Base-by-base conservation (phyloP, 2,329 filamentous ascomycete genomes). In the Trichoderma koningii region DNA sequence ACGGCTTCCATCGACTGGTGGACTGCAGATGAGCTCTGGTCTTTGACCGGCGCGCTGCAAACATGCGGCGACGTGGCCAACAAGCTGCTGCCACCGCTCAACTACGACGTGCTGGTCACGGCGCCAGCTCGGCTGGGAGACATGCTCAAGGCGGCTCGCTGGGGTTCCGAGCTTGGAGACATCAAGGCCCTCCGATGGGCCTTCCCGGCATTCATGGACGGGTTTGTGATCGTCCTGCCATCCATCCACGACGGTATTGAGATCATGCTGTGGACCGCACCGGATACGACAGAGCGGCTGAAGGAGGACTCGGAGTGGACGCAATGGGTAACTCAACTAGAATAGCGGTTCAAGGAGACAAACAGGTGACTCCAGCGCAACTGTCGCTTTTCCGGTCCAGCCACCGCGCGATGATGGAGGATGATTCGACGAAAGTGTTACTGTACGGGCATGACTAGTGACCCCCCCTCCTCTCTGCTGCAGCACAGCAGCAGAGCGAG, bases 261-360 rank as follows among this genome's bases (percentile, higher is more conserved):
- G 21, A 66, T 66, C 26, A 63, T 63, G 60, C 51, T 66, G 9
- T 66, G 64, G 64, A 66, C 64, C 5, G 57, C 64, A 21, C 64
- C 61, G 50, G 64, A 66, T 17, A 66, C 64, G 21, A 38, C 59
- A n/a, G 9, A 17, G 51, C 57, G 64, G 51, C 45, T 66, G 34
- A 51, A 21, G 52, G 44, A 63, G 30, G 60, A 64, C 30, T 26
- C 64, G 23, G 59, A 48, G 21, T 66, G 64, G 64, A 63, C 52
- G 15, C 34, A 53, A 66, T 66, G 64, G 64, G 64, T 66, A 34
- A 66, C 59, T 26, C 64, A 66, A 30, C 41, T 66, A n/a, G 63
- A 65, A 19, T 65, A 62, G 53, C 14, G 52, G 53, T 34, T 38
- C n/a, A 38, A 19, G 57, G 47, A n/a, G 17, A 38, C 17, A 26